These are phyloP conservation scores for Phytophthora capsici DNA, from an alignment of 352 stramenopile genomes.

Conservation along the genomic window DNA sequence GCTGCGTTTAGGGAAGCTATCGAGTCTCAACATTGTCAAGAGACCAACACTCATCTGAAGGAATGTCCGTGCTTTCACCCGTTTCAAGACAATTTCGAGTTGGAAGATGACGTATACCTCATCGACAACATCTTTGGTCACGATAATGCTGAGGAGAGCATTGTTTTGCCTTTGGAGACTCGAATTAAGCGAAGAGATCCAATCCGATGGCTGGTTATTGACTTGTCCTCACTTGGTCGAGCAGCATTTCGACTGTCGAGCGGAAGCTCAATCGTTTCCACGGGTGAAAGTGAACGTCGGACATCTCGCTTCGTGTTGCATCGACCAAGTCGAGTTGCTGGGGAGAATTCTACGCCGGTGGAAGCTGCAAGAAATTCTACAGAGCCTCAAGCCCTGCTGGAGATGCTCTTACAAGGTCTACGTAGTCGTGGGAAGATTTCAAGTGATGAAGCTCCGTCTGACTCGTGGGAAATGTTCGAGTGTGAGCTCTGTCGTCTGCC, in stretches of 20 bases:
- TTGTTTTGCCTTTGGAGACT: constrained; percentile 47
- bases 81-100: constrained; percentile 29
- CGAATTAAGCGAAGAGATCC: constrained; percentile 22
- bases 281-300: constrained; percentile 1
- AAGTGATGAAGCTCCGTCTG: constrained; percentile 2
- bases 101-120: constrained; percentile 28
- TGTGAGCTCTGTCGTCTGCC: constrained; percentile 52
- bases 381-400: not conserved
- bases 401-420: constrained; percentile 28
- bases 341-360: constrained; percentile 1
- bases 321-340: constrained; percentile 4
- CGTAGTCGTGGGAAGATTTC: constrained; percentile 8
- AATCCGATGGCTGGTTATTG: constrained; percentile 47
- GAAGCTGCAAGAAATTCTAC: not conserved
- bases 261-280: not conserved
- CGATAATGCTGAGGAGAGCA: constrained; percentile 39
- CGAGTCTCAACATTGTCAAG: constrained; percentile 18
- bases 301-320: constrained; percentile 19
- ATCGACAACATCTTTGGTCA: constrained; percentile 33
- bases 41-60: not conserved
- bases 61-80: constrained; percentile 44
- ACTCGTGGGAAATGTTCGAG: constrained; percentile 45
- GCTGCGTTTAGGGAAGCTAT: constrained; percentile 22
- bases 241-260: not conserved
- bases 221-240: constrained; percentile 30